These are phyloP conservation scores for Pleurotus djamor DNA, from an alignment of 768 basidiomycete genomes.

Conservation along the genomic window DNA sequence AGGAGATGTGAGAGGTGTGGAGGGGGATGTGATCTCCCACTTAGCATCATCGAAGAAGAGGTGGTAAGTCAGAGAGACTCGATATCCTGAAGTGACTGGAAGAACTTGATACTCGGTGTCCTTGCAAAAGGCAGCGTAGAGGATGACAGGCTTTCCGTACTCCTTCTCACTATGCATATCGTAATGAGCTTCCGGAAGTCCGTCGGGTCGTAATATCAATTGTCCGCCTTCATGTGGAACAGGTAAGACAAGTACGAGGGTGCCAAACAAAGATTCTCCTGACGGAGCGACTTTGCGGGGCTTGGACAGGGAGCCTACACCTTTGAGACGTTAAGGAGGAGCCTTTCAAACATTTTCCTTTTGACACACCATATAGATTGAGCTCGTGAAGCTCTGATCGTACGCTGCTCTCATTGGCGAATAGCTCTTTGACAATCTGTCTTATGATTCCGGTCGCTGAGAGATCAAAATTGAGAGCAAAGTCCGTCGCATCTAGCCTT, in stretches of 20 bases:
- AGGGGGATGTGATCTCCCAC: not conserved
- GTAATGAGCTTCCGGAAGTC: conserved; percentile 26
- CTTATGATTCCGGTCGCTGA: not conserved
- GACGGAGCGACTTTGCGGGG: conserved; percentile 44
- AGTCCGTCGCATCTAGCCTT: no score
- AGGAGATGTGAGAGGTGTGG: not conserved
- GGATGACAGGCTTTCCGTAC: conserved; percentile 12
- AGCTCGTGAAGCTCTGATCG: conserved; percentile 39
- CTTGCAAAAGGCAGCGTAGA: conserved; percentile 38
- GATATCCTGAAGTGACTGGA: conserved; percentile 33
- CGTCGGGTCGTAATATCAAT: conserved; percentile 27
- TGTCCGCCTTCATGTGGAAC: conserved; percentile 40
- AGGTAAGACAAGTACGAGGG: conserved; percentile 44
- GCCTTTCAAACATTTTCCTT: not conserved
- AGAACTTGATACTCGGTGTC: conserved; percentile 43
- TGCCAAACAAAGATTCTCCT: conserved; percentile 41
- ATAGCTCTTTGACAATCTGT: not conserved
- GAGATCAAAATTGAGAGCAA: no score
- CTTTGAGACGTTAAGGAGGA: not conserved
- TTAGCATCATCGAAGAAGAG: conserved; percentile 13
- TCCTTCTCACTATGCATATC: conserved; percentile 27
- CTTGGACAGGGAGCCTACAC: conserved; percentile 39
- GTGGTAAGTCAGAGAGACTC: conserved; percentile 43
- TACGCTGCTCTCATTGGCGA: not conserved
- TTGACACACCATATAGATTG: conserved; percentile 38